Conservation (phyloP, 2,329 filamentous ascomycete species). For the Cercospora canescens region DNA sequence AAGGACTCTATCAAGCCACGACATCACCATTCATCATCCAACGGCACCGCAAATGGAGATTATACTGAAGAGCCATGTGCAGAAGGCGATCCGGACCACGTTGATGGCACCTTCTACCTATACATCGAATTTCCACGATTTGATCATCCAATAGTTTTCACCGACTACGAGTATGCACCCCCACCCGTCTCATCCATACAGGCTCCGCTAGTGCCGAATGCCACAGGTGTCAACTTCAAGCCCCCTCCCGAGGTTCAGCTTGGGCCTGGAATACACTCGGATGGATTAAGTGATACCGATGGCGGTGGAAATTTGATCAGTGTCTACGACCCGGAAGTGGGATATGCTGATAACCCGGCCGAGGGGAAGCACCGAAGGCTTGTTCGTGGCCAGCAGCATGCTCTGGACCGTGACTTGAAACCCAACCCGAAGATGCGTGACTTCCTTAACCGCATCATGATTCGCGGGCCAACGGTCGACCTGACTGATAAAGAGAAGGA, state of each 20-base stretch:
- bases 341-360: constrained; percentile 85
- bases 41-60: constrained; percentile 12
- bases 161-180: constrained; percentile 86
- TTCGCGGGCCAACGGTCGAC: constrained; percentile 87
- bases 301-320: constrained; percentile 68
- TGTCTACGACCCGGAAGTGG: constrained; percentile 92
- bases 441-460: constrained; percentile 85
- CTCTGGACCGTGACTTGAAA: constrained; percentile 90
- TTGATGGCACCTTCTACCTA: constrained; percentile 72
- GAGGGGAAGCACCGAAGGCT: constrained; percentile 92
- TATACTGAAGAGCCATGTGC: constrained; percentile 27
- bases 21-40: not conserved
- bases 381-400: constrained; percentile 87
- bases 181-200: constrained; percentile 74
- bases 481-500: constrained; percentile 91
- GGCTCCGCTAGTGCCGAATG: constrained; percentile 53
- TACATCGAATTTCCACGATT: constrained; percentile 92
- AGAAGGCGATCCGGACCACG: constrained; percentile 43
- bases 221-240: constrained; percentile 70
- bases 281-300: constrained; percentile 53
- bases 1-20: constrained; percentile 37
- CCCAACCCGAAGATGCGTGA: constrained; percentile 95
- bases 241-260: constrained; percentile 85
- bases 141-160: constrained; percentile 93
- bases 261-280: constrained; percentile 81